These are phyloP conservation scores for Lactarius trivialis DNA, from an alignment of 768 basidiomycete species.

Conservation along the genomic window DNA sequence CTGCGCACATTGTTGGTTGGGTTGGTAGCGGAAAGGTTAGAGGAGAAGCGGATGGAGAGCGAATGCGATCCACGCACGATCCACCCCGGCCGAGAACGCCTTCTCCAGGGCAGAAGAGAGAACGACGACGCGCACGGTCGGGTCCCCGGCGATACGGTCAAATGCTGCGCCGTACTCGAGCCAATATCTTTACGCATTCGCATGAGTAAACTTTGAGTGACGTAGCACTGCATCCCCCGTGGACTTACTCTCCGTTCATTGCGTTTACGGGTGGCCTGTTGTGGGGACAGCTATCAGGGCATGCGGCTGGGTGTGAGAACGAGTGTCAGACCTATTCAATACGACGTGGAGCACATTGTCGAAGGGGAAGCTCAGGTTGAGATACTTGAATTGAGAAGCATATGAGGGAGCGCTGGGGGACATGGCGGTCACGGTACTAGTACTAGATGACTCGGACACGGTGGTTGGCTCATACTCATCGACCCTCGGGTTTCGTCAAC, in stretches of 20 bases:
- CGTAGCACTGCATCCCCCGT: neutral
- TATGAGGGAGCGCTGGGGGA: constrained; percentile 6
- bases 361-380: constrained; percentile 19
- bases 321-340: constrained; percentile 15
- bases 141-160: constrained; percentile 42
- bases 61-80: constrained; percentile 42
- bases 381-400: constrained; percentile 18
- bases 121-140: constrained; percentile 65
- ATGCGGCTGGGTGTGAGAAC: neutral
- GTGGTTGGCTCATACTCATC: too few relatives aligned
- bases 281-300: neutral
- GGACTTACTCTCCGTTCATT: constrained; percentile 12
- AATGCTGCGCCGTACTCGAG: constrained; percentile 58
- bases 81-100: constrained; percentile 78
- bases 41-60: neutral
- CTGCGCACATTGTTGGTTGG: neutral
- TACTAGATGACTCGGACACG: too few relatives aligned
- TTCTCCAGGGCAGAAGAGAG: constrained; percentile 65
- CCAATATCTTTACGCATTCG: constrained; percentile 54
- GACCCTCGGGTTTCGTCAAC: too few relatives aligned
- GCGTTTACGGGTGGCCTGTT: constrained; percentile 20
- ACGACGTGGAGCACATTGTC: constrained; percentile 19
- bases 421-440: neutral
- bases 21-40: neutral
- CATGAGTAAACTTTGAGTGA: neutral